Conservation (phyloP, 2,329 filamentous ascomycete species). For the Microdochium trichocladiopsis region DNA sequence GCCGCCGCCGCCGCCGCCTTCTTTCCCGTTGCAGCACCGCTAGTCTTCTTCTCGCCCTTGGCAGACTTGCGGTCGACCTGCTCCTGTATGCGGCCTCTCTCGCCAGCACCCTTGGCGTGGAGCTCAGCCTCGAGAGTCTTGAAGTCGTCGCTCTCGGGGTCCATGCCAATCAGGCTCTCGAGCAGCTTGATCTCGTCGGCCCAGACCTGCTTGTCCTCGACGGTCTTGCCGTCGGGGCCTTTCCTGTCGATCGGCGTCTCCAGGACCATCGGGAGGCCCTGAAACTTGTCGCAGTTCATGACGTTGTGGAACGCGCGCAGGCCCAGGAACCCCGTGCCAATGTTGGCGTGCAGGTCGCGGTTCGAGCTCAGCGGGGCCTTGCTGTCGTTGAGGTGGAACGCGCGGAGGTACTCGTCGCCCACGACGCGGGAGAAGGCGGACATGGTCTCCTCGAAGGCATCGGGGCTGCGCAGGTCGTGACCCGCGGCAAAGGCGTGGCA, state of each 20-base stretch:
- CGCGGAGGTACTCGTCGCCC: constrained; percentile 71
- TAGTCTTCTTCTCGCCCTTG: constrained; percentile 42
- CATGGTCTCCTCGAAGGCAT: constrained; percentile 67
- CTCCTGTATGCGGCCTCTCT: constrained; percentile 68
- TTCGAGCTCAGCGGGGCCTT: constrained; percentile 80
- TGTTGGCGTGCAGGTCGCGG: constrained; percentile 90
- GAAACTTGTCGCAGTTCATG: constrained; percentile 73
- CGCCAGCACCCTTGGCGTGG: constrained; percentile 58
- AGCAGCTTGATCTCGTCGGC: constrained; percentile 91
- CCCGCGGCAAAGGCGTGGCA: constrained; percentile 95
- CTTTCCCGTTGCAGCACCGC: constrained; percentile 6
- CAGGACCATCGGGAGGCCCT: constrained; percentile 80
- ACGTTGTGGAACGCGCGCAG: constrained; percentile 85
- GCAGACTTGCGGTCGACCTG: constrained; percentile 71
- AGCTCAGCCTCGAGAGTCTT: constrained; percentile 55
- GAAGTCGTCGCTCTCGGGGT: constrained; percentile 70
- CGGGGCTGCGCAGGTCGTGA: constrained; percentile 76
- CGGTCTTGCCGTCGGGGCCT: constrained; percentile 55
- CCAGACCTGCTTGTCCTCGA: constrained; percentile 81
- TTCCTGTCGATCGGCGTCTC: constrained; percentile 88
- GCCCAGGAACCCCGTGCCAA: constrained; percentile 89
- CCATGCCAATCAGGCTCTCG: constrained; percentile 80
- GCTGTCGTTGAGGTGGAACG: constrained; percentile 90
- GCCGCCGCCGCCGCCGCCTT: constrained; percentile 8
- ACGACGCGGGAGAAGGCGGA: constrained; percentile 70